Percentiles rank a stretch among this genome's conserved stretches.
Conservation (phyloP, 1,284 basidiomycete genomes). For the Trichosporon ovoides region DNA sequence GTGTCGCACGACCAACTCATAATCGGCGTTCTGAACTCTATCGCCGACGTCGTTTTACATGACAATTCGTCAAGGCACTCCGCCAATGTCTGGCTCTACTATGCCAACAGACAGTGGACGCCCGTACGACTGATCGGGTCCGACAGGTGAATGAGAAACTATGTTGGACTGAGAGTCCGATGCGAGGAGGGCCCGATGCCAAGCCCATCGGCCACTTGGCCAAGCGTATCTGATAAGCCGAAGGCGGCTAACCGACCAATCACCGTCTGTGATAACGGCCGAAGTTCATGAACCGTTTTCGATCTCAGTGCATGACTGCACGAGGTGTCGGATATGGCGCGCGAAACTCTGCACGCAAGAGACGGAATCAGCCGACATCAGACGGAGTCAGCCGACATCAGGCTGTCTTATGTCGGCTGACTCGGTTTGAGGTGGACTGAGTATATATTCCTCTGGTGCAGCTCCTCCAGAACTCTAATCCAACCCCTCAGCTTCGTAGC, state of each 20-base stretch:
- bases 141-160: background rate
- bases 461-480: background rate
- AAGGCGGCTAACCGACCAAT: background rate
- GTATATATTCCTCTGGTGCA: too few species aligned
- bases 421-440: too few species aligned
- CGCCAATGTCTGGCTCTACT: too few species aligned
- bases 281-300: background rate
- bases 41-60: too few species aligned
- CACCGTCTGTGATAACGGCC: background rate
- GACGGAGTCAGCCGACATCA: too few species aligned
- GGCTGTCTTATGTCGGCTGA: too few species aligned
- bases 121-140: background rate
- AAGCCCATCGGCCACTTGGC: background rate
- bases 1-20: too few species aligned
- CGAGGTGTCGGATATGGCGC: background rate
- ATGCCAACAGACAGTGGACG: background rate
- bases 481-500: background rate
- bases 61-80: too few species aligned
- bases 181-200: background rate
- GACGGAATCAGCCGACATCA: too few species aligned
- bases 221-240: constrained; percentile 5
- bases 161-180: background rate
- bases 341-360: too few species aligned
- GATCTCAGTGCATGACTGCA: background rate
- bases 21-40: too few species aligned